phyloP scores from a whole-genome alignment of 225 moss, liverwort and hornwort genomes.

The Bryoerythrophyllum caledonicum region DNA sequence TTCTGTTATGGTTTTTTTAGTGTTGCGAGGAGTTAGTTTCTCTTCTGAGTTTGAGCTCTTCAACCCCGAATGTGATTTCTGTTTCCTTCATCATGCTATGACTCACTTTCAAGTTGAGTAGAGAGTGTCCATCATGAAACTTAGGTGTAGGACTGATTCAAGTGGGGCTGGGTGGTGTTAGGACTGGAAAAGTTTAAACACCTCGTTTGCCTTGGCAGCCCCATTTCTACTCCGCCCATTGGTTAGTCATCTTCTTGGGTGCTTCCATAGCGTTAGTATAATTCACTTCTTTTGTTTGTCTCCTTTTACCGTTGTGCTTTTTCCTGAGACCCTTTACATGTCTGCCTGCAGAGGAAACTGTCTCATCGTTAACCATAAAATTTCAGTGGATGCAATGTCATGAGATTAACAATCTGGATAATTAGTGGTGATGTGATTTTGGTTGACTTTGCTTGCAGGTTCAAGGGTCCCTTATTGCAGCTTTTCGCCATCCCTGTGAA shows the following conservation, averaged over 20 bases:
- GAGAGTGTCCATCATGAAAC: not conserved
- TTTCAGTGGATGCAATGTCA: not conserved
- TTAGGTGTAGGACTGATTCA: conserved; percentile 42
- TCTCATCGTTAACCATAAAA: not conserved
- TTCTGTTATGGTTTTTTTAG: not conserved
- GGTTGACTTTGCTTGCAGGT: conserved; percentile 53
- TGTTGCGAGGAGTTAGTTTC: not conserved
- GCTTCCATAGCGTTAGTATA: conserved; percentile 19
- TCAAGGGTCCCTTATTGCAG: conserved; percentile 72
- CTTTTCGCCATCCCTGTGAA: conserved; percentile 75
- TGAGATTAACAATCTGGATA: conserved; percentile 9
- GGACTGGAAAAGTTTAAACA: conserved; percentile 54
- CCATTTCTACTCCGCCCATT: conserved; percentile 58
- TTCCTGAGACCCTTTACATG: not conserved
- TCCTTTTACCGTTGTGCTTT: conserved; percentile 15
- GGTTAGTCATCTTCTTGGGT: conserved; percentile 58
- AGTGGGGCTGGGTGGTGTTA: conserved; percentile 59
- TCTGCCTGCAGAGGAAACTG: not conserved
- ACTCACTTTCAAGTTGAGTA: conserved; percentile 24
- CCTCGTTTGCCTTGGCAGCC: conserved; percentile 62
- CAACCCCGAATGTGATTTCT: not conserved
- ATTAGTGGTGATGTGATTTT: not conserved
- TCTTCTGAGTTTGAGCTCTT: not conserved
- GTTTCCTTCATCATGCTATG: not conserved
- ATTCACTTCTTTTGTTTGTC: conserved; percentile 21